Percentiles rank a stretch among this genome's conserved stretches.
phyloP scores from a whole-genome alignment of 2,329 filamentous ascomycete genomes.

The Arthrobotrys iridis region DNA sequence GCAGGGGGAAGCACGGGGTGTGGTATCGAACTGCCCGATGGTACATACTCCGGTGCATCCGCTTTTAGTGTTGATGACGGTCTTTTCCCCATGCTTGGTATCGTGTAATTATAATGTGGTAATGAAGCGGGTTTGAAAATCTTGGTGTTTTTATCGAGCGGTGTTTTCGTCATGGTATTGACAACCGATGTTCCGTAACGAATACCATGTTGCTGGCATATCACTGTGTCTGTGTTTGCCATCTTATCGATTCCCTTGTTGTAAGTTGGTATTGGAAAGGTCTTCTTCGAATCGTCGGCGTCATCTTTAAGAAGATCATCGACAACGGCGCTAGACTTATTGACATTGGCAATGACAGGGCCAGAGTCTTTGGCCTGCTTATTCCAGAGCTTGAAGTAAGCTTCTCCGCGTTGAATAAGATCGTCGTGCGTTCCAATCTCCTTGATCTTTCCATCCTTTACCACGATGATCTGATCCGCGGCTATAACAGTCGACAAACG shows the following conservation, averaged over 20 bases:
- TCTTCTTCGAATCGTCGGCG: slow-evolving; percentile 36
- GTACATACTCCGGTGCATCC: slow-evolving; percentile 63
- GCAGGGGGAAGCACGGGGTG: slow-evolving; percentile 19
- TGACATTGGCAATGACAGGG: slow-evolving; percentile 13
- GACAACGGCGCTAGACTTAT: slow-evolving; percentile 27
- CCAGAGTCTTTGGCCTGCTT: slow-evolving; percentile 65
- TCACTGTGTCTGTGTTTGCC: slow-evolving; percentile 48
- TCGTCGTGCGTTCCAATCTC: slow-evolving; percentile 72
- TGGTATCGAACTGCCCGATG: slow-evolving; percentile 42
- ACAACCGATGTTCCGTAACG: not conserved
- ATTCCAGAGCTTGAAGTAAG: slow-evolving; percentile 73
- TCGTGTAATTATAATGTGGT: slow-evolving; percentile 28
- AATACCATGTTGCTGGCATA: slow-evolving; percentile 15
- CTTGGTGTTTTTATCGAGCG: slow-evolving; percentile 5
- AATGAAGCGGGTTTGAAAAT: slow-evolving; percentile 52
- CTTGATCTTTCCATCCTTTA: slow-evolving; percentile 71
- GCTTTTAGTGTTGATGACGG: slow-evolving; percentile 60
- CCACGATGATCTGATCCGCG: slow-evolving; percentile 74
- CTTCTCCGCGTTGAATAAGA: slow-evolving; percentile 69
- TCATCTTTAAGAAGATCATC: slow-evolving; percentile 44
- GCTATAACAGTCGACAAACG: slow-evolving; percentile 77
- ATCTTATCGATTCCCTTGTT: not conserved
- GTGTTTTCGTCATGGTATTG: not conserved
- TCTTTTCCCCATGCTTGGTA: slow-evolving; percentile 9
- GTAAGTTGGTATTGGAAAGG: slow-evolving; percentile 24